A percentile compares a stretch with the other conserved stretches of the same genome.
These are phyloP conservation scores for Torulaspora maleeae DNA, from an alignment of 805 yeast species.

Conservation along the genomic window DNA sequence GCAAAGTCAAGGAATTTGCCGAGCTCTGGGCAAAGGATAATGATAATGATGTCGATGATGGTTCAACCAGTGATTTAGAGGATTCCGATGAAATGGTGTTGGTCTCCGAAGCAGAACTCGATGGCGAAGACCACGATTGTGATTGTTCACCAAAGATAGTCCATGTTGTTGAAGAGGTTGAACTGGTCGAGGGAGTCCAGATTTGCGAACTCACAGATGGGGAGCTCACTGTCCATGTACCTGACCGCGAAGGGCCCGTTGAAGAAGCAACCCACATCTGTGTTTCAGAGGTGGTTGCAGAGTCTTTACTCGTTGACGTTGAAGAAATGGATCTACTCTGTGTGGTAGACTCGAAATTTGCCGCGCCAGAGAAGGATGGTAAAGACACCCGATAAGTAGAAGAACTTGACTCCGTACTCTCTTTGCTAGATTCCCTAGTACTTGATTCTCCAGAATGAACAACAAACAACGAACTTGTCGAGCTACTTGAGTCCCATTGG, in stretches of 20 bases:
- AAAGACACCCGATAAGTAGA: neutral
- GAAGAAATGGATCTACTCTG: neutral
- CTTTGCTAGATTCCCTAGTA: neutral
- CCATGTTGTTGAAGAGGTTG: neutral
- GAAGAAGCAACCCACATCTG: neutral
- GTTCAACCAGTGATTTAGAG: neutral
- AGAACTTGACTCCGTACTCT: neutral
- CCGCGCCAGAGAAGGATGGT: neutral
- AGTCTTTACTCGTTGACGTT: neutral
- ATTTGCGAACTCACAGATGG: neutral
- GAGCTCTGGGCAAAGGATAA: conserved; percentile 20
- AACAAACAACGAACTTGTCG: neutral
- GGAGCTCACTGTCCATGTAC: conserved; percentile 3
- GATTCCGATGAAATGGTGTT: conserved; percentile 1
- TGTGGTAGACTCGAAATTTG: neutral
- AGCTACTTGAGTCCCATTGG: neutral
- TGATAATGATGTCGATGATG: conserved; percentile 24
- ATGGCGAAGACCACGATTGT: neutral
- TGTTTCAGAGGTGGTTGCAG: neutral
- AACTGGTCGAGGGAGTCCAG: conserved; percentile 1
- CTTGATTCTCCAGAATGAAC: neutral
- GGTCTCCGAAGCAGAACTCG: neutral
- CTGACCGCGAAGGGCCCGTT: conserved; percentile 1
- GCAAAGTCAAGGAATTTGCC: conserved; percentile 10
- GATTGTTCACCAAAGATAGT: neutral